Evolutionary conservation across 1,284 basidiomycete genomes (phyloP), one percentile per base, ranked within the genome.

Genomic region (Omphalotus olearius): DNA sequence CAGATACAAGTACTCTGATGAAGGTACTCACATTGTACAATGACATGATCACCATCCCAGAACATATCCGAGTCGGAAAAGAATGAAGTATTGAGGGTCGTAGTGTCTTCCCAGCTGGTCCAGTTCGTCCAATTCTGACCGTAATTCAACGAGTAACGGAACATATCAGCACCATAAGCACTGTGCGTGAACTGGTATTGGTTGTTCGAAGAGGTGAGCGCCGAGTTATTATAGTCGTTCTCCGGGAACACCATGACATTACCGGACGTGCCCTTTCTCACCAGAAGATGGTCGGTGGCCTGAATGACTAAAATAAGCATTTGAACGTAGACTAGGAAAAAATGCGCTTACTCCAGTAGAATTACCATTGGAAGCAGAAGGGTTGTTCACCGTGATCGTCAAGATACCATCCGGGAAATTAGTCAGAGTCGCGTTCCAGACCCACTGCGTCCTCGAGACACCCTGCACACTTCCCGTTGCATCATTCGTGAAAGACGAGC

Each of bases 161-260:
- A 85, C 73, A 71, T 82, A 58, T 95, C 91, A n/a, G 93, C 92
- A 47, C 93, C 93, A 44, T 78, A 77, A 2, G 92, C 92, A 44
- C 78, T 80, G 69, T 95, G 92, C 2, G 79, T 82, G 65, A 92
- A 90, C 2, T 76, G 81, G 66, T 87, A 92, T 57, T 82, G 70
- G 44, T 79, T 83, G 56, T 79, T 70, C 6, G 78, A 72, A 48
- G 77, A 73, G 17, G 74, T 74, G 62, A 94, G 83, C 38, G 68
- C 71, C 40, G 51, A 36, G 7, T 69, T 74, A 64, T 88, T 80
- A 64, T 93, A 94, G 61, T 93, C 90, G 26, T 79, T 79, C 30
- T 81, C 75, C 1, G 88, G 88, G 75, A 88, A 93, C 7, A 94
- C 83, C 70, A 96, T 84, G 16, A 87, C 78, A 63, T 96, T 95